Conservation (phyloP, 2,329 filamentous ascomycete genomes). For the Neonectria coccinea region DNA sequence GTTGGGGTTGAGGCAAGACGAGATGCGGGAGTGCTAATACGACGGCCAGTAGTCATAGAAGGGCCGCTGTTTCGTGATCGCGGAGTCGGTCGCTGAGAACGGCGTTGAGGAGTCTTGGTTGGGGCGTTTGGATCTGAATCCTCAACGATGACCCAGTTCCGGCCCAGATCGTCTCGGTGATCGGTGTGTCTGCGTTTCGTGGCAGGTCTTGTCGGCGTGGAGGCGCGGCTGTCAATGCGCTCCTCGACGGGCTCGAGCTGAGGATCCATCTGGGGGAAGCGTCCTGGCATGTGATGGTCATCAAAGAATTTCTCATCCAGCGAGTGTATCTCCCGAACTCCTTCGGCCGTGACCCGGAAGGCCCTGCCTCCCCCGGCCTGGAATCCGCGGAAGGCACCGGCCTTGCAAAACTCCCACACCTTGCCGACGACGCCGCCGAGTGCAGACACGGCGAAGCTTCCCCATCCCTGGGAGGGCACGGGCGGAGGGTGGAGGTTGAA, state of each 20-base stretch:
- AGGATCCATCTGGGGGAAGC: slow-evolving; percentile 50
- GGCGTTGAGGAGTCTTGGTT: slow-evolving; percentile 44
- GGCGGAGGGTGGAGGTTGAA: slow-evolving; percentile 49
- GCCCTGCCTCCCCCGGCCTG: slow-evolving; percentile 84
- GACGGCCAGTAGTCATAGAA: slow-evolving; percentile 53
- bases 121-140: slow-evolving; percentile 48
- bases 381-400: slow-evolving; percentile 82
- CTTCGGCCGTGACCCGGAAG: slow-evolving; percentile 65
- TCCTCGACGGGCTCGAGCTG: slow-evolving; percentile 42
- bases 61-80: slow-evolving; percentile 50
- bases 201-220: slow-evolving; percentile 59
- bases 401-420: slow-evolving; percentile 86
- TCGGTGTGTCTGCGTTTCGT: slow-evolving; percentile 68
- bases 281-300: slow-evolving; percentile 44
- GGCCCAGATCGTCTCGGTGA: slow-evolving; percentile 67
- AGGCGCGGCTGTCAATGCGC: slow-evolving; percentile 48
- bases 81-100: slow-evolving; percentile 41
- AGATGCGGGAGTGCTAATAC: slow-evolving; percentile 56
- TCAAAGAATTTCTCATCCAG: slow-evolving; percentile 34
- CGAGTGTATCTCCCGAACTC: slow-evolving; percentile 37
- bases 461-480: slow-evolving; percentile 61
- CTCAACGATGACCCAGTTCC: slow-evolving; percentile 78
- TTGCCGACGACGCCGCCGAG: slow-evolving; percentile 78
- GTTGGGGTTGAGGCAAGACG: slow-evolving; percentile 48
- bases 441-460: slow-evolving; percentile 68